These are phyloP conservation scores for Poronia punctata DNA, from an alignment of 495 filamentous ascomycete species.

Conservation along the genomic window DNA sequence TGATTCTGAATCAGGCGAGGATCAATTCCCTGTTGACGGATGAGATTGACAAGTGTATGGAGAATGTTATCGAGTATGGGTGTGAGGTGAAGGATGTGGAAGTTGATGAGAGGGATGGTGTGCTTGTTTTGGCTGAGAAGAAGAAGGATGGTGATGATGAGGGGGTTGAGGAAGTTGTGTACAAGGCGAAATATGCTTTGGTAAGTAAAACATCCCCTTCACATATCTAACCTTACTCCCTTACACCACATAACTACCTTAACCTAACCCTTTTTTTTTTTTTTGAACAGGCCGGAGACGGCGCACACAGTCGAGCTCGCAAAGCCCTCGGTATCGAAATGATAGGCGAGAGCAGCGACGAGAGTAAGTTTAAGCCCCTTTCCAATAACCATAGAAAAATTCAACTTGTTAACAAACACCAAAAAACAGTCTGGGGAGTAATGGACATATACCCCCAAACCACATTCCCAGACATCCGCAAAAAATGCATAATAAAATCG, in stretches of 20 bases:
- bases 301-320: slow-evolving; percentile 65
- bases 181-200: slow-evolving; percentile 61
- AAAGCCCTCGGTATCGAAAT: slow-evolving; percentile 62
- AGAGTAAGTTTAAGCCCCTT: slow-evolving; percentile 21
- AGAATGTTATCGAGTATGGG: slow-evolving; percentile 57
- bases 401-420: too few relatives aligned
- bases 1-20: slow-evolving; percentile 71
- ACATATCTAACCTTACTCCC: neutral
- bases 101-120: slow-evolving; percentile 48
- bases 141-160: too few relatives aligned
- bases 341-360: slow-evolving; percentile 67
- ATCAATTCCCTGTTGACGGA: slow-evolving; percentile 58
- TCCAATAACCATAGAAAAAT: neutral
- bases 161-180: slow-evolving; percentile 43
- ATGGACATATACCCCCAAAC: slow-evolving; percentile 74
- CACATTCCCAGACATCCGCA: slow-evolving; percentile 67
- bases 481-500: slow-evolving; percentile 51
- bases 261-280: neutral
- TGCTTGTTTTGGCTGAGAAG: slow-evolving; percentile 46
- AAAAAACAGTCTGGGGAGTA: slow-evolving; percentile 65
- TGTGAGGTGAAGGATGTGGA: slow-evolving; percentile 47
- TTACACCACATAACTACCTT: neutral
- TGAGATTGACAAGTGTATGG: slow-evolving; percentile 35
- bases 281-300: slow-evolving; percentile 60
- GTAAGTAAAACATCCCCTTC: slow-evolving; percentile 33